Evolutionary conservation across 2,329 filamentous ascomycete species (phyloP), one percentile per base, ranked within the genome.

Genomic region (Aspergillaceae sp.): DNA sequence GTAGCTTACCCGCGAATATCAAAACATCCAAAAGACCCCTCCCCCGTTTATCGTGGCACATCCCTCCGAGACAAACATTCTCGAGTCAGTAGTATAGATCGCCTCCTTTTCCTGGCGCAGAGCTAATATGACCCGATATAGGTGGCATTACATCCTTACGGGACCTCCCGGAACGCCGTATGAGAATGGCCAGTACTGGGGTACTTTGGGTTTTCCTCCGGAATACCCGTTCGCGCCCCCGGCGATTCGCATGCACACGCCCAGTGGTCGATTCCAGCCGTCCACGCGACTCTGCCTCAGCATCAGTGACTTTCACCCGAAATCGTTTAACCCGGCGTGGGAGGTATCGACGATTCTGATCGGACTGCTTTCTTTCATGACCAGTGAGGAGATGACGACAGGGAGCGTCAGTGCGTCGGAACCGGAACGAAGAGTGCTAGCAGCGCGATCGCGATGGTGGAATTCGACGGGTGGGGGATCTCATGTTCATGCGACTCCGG

Each of bases 241-340:
- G 4, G 89, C 92, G 2, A 98, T 98, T 68, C 88, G 91, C 63
- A 98, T 98, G 92, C 92, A 97, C 74, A 98, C 92, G 0, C 92
- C 92, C 1, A 91, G 85, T 8, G 92, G 92, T 48, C 87, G 92
- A 62, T 98, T 98, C 72, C 88, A 95, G 65, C 88, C 90, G 2
- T 92, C 86, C 1, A 90, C 88, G 9, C 81, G 92, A 42, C 80
- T 98, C 26, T 98, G 92, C 62, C 83, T 98, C 41, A 94, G 87
- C 62, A 98, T 98, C 60, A 91, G 84, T 58, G 92, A 98, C 65
- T 98, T 97, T 70, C 92, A 98, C 64, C 92, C 92, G 3, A 94
- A 94, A 67, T 91, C 86, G 29, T 98, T 97, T 75, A 98, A 98
- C 65, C 92, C 92, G 2, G 90, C 92, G 1, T 98, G 92, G 92